Evolutionary conservation across 23 red algal species (phyloP).

Genomic region (Gracilaria domingensis): DNA sequence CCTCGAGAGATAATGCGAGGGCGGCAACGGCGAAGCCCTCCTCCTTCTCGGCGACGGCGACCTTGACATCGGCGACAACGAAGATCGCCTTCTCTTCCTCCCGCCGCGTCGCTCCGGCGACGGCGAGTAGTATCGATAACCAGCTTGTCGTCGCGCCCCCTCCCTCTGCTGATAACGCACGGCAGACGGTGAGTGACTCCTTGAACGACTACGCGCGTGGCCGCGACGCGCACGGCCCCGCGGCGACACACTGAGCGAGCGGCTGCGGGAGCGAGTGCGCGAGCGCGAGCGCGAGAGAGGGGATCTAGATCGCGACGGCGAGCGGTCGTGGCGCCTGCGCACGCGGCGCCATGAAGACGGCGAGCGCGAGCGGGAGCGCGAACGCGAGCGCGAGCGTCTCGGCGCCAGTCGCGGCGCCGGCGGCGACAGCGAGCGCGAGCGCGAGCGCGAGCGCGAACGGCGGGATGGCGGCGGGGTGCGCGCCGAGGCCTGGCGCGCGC

Average conservation of each 20-base stretch:
- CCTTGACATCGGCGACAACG: neutral
- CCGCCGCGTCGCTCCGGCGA: neutral
- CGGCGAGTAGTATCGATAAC: neutral
- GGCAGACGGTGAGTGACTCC: neutral
- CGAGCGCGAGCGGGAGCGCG: neutral
- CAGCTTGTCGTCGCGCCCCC: neutral
- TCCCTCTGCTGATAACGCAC: neutral
- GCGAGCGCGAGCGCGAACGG: neutral
- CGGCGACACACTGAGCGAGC: slow-evolving; percentile 3
- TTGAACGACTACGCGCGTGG: neutral
- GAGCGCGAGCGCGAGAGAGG: neutral
- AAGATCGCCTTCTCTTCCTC: neutral
- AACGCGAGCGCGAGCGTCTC: slow-evolving; percentile 24
- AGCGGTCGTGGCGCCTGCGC: neutral
- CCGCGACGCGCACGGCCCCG: neutral
- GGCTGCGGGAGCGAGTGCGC: neutral
- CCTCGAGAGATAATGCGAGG: neutral
- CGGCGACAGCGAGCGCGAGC: neutral
- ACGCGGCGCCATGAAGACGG: neutral
- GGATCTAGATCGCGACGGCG: neutral
- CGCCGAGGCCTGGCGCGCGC: neutral
- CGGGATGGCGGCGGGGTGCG: neutral
- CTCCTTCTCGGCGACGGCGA: slow-evolving; percentile 23
- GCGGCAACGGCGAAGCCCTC: slow-evolving; percentile 1
- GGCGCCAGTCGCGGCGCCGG: too few species aligned